Base-by-base conservation (phyloP, 2,329 filamentous ascomycete species). In the Grosmannia clavigera region DNA sequence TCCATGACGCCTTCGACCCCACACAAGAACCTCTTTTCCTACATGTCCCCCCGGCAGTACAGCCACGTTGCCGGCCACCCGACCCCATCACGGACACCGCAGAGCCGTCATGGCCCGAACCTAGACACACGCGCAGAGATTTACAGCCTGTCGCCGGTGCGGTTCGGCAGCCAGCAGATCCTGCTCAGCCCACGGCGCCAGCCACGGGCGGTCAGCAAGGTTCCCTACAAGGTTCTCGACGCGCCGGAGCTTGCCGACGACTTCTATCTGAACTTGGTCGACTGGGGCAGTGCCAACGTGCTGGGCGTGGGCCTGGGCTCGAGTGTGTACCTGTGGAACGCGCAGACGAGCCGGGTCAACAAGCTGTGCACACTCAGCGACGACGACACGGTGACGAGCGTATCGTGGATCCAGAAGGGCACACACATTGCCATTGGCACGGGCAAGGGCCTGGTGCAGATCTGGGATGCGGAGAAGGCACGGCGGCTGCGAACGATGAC, bases 251-350 rank as follows among this genome's bases (percentile, higher is more conserved):
- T 99, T 54, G 92, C 92, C 33, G 94, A 99, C 68, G 94, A 99
- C 70, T 99, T 97, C 72, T 99, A 99, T 68, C 79, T 99, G 43
- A 99, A 99, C 68, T 77, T 99, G 31, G 92, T 99, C 3, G 94
- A 99, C 69, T 99, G 94, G 94, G 94, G 94, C 52, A 95, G 90
- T 67, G 91, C 88, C 66, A 96, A 97, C 71, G 87, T 96, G 10
- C 79, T 99, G 12, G 94, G 92, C 7, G 94, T 99, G 52, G 94
- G 94, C 0, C 76, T 99, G 31, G 92, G 92, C 22, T 90, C 88
- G 22, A 95, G 90, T 66, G 94, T 99, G 6, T 99, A 97, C 70
- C 94, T 97, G 84, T 99, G 94, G 94, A 96, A 96, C 70, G 94
- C 92, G 5, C 85, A 90, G 66, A 88, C 88, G 9, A 94, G 92